Evolutionary conservation across 1,284 basidiomycete genomes (phyloP).

Genomic region (Cryptococcus sp.): DNA sequence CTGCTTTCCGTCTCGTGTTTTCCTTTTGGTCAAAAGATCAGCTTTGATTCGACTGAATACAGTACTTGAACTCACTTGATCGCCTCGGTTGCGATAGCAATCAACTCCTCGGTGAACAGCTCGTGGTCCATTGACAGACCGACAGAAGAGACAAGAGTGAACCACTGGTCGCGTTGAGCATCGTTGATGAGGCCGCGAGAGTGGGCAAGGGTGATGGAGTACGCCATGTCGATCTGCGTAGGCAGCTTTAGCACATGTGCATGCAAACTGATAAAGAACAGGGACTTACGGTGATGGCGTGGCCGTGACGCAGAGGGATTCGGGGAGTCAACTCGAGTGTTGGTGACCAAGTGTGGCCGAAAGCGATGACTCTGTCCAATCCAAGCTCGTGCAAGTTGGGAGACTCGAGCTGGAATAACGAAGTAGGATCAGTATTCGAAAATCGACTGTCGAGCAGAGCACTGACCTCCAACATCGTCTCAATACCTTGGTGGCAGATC

Average conservation of each 20-base stretch:
- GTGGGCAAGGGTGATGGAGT: slow-evolving; percentile 54
- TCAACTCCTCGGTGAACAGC: slow-evolving; percentile 50
- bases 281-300: slow-evolving; percentile 46
- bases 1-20: slow-evolving; percentile 56
- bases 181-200: slow-evolving; percentile 52
- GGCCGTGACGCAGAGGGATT: slow-evolving; percentile 52
- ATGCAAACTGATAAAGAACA: neutral
- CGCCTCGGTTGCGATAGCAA: slow-evolving; percentile 50
- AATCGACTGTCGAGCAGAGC: neutral
- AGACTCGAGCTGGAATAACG: slow-evolving; percentile 47
- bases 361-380: slow-evolving; percentile 57
- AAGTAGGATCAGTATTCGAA: slow-evolving; percentile 1
- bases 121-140: slow-evolving; percentile 56
- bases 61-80: slow-evolving; percentile 40
- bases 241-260: neutral
- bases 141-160: slow-evolving; percentile 49
- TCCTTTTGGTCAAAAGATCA: slow-evolving; percentile 23
- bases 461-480: slow-evolving; percentile 54
- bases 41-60: neutral
- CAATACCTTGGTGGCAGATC: slow-evolving; percentile 55
- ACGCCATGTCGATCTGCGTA: slow-evolving; percentile 55
- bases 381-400: slow-evolving; percentile 57
- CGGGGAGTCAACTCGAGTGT: slow-evolving; percentile 53
- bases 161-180: slow-evolving; percentile 54
- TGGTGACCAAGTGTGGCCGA: slow-evolving; percentile 56